A percentile compares a stretch with the other conserved stretches of the same genome.
Evolutionary conservation across 1,139 yeast species (phyloP).

Genomic region (Candida tetrigidarum): DNA sequence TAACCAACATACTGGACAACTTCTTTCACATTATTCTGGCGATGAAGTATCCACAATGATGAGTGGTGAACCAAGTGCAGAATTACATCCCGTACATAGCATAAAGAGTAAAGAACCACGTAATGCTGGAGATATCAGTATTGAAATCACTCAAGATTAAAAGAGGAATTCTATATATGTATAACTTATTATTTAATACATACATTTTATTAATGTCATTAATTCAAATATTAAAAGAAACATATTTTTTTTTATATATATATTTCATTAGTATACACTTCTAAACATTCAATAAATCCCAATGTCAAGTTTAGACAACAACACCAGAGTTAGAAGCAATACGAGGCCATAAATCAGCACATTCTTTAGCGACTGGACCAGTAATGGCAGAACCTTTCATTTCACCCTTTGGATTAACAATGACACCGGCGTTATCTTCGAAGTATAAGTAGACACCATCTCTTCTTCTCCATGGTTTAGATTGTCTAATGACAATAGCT

Average conservation of each 20-base stretch:
- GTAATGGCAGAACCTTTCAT: constrained; percentile 99
- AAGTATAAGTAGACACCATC: constrained; percentile 99
- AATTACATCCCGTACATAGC: constrained; percentile 4
- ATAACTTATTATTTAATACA: constrained; percentile 1
- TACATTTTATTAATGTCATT: not conserved
- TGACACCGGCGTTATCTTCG: constrained; percentile 99
- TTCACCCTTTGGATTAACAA: constrained; percentile 99
- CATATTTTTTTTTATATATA: no score
- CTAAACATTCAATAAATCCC: not conserved
- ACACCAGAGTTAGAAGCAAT: constrained; percentile 99
- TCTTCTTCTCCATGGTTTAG: constrained; percentile 99
- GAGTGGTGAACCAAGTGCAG: constrained; percentile 9
- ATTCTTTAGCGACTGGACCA: constrained; percentile 99
- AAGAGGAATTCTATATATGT: not conserved
- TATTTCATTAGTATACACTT: constrained; percentile 5
- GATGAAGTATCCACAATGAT: constrained; percentile 18
- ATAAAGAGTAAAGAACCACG: constrained; percentile 5
- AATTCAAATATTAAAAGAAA: not conserved
- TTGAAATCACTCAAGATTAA: constrained; percentile 12
- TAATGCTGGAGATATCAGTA: constrained; percentile 12
- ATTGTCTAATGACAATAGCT: constrained; percentile 99
- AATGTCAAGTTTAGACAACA: constrained; percentile 70
- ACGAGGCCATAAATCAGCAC: constrained; percentile 99
- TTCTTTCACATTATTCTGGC: constrained; percentile 12
- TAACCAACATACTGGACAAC: constrained; percentile 2